Evolutionary conservation across 1,284 basidiomycete genomes (phyloP).

Genomic region (Boletus subluridellus): DNA sequence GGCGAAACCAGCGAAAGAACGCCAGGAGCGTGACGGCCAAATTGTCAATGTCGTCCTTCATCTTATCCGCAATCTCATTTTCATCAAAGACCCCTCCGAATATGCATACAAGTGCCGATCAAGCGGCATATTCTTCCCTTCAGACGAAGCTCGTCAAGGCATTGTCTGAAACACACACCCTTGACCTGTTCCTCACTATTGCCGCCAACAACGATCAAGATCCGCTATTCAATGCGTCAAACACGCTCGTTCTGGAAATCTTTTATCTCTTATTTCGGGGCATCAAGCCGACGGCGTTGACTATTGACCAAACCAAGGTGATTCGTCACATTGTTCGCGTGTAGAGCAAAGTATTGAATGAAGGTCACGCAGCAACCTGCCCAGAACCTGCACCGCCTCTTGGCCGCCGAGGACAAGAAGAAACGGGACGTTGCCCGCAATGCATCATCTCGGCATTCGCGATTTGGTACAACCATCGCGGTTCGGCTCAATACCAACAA

Average conservation of each 20-base stretch:
- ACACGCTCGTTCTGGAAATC: constrained; percentile 86
- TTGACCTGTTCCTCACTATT: constrained; percentile 79
- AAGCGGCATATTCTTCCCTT: constrained; percentile 69
- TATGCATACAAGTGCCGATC: constrained; percentile 65
- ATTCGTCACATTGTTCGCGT: constrained; percentile 7
- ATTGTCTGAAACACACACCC: constrained; percentile 68
- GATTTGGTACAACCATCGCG: constrained; percentile 89
- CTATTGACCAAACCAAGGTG: constrained; percentile 69
- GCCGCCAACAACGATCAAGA: constrained; percentile 71
- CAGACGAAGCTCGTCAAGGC: constrained; percentile 75
- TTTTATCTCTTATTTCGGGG: constrained; percentile 84
- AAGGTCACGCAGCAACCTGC: constrained; percentile 54
- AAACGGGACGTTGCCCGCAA: constrained; percentile 57
- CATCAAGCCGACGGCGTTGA: constrained; percentile 61
- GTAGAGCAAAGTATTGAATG: constrained; percentile 4
- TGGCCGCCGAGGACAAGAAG: constrained; percentile 66
- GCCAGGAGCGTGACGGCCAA: constrained; percentile 77
- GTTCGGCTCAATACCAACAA: constrained; percentile 65
- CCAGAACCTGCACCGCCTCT: constrained; percentile 63
- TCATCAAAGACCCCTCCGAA: constrained; percentile 82
- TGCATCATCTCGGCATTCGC: constrained; percentile 80
- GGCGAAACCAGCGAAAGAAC: constrained; percentile 57
- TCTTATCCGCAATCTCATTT: constrained; percentile 84
- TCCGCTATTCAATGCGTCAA: constrained; percentile 75
- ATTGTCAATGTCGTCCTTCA: constrained; percentile 87